Evolutionary conservation across 768 basidiomycete genomes (phyloP), one percentile per base, ranked within the genome.

Genomic region (Lactarius deliciosus): DNA sequence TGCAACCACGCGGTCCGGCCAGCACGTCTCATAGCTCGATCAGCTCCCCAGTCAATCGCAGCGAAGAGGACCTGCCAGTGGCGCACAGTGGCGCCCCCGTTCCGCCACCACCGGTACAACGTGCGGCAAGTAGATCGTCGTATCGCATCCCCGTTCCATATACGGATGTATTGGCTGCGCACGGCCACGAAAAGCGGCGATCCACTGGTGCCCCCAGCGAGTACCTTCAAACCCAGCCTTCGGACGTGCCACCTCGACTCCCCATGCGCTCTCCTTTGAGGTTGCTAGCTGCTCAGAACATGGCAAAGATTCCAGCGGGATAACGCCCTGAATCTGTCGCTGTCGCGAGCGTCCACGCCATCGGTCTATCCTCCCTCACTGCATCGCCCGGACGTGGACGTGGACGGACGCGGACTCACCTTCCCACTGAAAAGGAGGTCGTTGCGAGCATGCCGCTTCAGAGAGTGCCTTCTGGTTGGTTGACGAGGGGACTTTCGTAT

Each of bases 221-320:
- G 8, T 63, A 70, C 57, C 62, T 45, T 43, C 47, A 53, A 7
- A 28, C 25, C 10, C 60, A 32, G 57, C 32, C 64, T 74, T 13
- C 64, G 69, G 28, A 70, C 74, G 57, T 75, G 72, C 41, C 72
- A 67, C 60, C 71, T 70, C 41, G 73, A 74, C 58, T 71, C 75
- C 57, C 60, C 34, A 43, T 18, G n/a, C 60, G 60, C 40, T 57
- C 66, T n/a, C 70, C 65, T 34, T 53, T 63, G 40, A 64, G 68
- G 60, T 11, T 30, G n/a, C 30, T 68, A 3, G 43, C 62, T 10
- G 15, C 25, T 40, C 58, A 28, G 25, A 57, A 20, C 59, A 28
- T 34, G 36, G 13, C 20, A 2, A 54, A 13, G 15, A 28, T 15
- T 11, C 28, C 57, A n/a, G n/a, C 55, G 32, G 20, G 60, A 43